Evolutionary conservation across 176 grass and related monocot species (phyloP).

Genomic region (Dactylis glomerata): DNA sequence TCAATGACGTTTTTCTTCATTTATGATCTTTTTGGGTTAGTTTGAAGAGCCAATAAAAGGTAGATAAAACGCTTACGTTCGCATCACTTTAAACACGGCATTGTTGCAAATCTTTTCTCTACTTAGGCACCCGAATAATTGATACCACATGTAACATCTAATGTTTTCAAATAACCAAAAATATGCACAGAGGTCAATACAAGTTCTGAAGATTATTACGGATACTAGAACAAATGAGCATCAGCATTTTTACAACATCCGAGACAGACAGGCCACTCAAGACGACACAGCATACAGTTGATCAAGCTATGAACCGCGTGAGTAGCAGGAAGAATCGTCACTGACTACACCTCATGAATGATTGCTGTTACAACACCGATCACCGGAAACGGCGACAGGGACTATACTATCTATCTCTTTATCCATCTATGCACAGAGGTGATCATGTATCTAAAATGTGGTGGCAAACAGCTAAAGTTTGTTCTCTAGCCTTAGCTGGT

Average conservation of each 20-base stretch:
- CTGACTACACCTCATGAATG: slow-evolving; percentile 42
- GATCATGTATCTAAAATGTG: slow-evolving; percentile 1
- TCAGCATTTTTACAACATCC: not conserved
- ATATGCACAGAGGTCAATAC: not conserved
- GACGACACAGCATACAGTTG: slow-evolving; percentile 23
- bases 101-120: too few relatives aligned
- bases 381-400: slow-evolving; percentile 15
- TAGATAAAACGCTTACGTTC: too few relatives aligned
- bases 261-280: not conserved
- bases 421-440: slow-evolving; percentile 37
- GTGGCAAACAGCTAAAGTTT: not conserved
- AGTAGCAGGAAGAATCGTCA: slow-evolving; percentile 8
- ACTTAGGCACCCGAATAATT: too few relatives aligned
- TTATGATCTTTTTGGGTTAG: too few relatives aligned
- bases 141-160: too few relatives aligned
- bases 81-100: too few relatives aligned
- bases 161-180: not conserved
- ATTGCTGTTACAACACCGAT: slow-evolving; percentile 24
- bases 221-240: not conserved
- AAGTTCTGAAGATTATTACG: not conserved
- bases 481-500: not conserved
- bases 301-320: slow-evolving; percentile 17
- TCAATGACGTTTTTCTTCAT: too few relatives aligned
- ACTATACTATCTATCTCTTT: slow-evolving; percentile 19
- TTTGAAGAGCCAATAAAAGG: too few relatives aligned